These are phyloP conservation scores for Ambrosia artemisiifolia DNA, from an alignment of 129 eudicot genomes.

Conservation along the genomic window DNA sequence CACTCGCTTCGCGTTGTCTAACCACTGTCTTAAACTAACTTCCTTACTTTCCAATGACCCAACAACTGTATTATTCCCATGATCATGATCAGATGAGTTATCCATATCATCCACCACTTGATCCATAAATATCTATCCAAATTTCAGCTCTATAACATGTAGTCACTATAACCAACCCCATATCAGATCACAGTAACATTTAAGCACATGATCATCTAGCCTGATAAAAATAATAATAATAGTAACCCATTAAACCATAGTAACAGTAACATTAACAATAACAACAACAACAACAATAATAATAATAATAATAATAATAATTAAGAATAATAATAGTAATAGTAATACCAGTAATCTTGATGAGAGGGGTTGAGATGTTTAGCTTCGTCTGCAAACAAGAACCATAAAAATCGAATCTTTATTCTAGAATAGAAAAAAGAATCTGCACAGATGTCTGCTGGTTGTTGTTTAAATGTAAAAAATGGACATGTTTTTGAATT, in stretches of 20 bases:
- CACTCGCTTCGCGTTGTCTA: slow-evolving; percentile 57
- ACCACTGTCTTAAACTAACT: slow-evolving; percentile 86
- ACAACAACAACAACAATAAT: too few species aligned
- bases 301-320: background rate
- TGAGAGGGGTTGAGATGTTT: slow-evolving; percentile 2
- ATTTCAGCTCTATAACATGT: slow-evolving; percentile 10
- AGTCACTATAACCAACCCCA: slow-evolving; percentile 26
- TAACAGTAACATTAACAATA: background rate
- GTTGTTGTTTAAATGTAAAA: slow-evolving; percentile 11
- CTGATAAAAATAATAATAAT: background rate
- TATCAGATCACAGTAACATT: slow-evolving; percentile 27
- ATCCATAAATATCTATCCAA: slow-evolving; percentile 24
- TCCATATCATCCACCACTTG: slow-evolving; percentile 53
- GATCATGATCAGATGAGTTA: slow-evolving; percentile 49
- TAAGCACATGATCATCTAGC: background rate
- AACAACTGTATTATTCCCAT: slow-evolving; percentile 5
- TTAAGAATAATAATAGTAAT: background rate
- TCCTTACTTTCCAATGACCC: slow-evolving; percentile 38
- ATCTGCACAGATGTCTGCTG: slow-evolving; percentile 21
- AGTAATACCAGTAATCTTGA: background rate
- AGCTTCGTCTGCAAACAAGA: background rate
- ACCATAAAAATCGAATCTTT: background rate
- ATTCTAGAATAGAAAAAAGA: slow-evolving; percentile 7
- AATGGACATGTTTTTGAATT: slow-evolving; percentile 23
- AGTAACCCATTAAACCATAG: background rate